A percentile compares a stretch with the other conserved stretches of the same genome.
Conservation (phyloP, 2,329 filamentous ascomycete species). For the Graphilbum fragrans region DNA sequence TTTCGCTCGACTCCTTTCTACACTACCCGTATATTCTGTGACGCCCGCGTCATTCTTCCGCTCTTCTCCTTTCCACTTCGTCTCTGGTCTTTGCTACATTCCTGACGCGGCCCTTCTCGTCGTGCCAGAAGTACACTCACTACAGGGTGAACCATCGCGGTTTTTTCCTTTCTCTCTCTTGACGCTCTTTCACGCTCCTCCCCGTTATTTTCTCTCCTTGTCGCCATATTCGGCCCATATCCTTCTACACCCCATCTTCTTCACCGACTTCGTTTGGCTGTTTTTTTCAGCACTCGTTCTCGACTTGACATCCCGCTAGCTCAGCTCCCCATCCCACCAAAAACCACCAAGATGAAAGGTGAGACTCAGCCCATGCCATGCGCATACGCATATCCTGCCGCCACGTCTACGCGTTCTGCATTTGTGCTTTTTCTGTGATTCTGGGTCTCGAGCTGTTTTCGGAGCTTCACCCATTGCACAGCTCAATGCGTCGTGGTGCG, state of each 20-base stretch:
- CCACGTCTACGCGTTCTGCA: too few species aligned
- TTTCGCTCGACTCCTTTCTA: neutral
- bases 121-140: too few species aligned
- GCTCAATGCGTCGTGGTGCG: too few species aligned
- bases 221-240: neutral
- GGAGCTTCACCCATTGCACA: too few species aligned
- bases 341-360: conserved; percentile 26
- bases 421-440: too few species aligned
- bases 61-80: neutral
- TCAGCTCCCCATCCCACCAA: neutral
- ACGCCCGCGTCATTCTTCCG: neutral
- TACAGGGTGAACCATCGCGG: neutral
- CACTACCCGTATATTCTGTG: neutral
- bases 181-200: conserved; percentile 7
- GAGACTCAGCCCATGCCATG: conserved; percentile 6
- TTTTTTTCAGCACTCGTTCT: neutral
- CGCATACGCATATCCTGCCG: neutral
- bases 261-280: conserved; percentile 1
- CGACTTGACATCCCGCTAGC: neutral
- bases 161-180: neutral
- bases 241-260: neutral
- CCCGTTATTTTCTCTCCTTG: neutral
- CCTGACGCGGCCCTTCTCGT: neutral
- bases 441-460: too few species aligned
- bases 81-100: neutral